These are phyloP conservation scores for Hypoxylon sp. DNA, from an alignment of 2,329 filamentous ascomycete species.

Conservation along the genomic window DNA sequence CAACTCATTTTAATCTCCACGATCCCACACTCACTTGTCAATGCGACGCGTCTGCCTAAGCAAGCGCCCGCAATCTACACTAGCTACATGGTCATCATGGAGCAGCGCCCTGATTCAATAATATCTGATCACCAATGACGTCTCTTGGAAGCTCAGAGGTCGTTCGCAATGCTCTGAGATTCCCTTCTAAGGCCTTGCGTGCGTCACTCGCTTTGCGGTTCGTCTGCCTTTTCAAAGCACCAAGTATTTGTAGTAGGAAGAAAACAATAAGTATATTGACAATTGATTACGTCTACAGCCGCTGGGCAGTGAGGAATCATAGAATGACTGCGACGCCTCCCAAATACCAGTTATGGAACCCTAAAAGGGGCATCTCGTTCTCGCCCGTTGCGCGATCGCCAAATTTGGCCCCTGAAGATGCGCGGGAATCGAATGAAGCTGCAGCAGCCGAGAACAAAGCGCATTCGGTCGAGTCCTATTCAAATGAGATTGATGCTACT, in stretches of 20 bases:
- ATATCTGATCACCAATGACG: constrained; percentile 46
- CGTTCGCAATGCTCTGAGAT: constrained; percentile 52
- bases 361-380: constrained; percentile 53
- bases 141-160: constrained; percentile 43
- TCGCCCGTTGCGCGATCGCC: constrained; percentile 41
- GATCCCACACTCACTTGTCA: constrained; percentile 11
- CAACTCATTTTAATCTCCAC: constrained; percentile 7
- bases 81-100: constrained; percentile 48
- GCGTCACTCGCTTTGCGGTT: constrained; percentile 41
- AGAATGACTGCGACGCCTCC: constrained; percentile 50
- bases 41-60: constrained; percentile 44
- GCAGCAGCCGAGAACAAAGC: constrained; percentile 7
- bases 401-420: constrained; percentile 30
- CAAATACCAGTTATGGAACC: constrained; percentile 53
- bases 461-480: not conserved
- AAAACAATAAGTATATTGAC: constrained; percentile 27
- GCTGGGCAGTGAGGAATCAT: constrained; percentile 17
- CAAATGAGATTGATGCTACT: not conserved
- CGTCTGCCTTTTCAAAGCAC: constrained; percentile 25
- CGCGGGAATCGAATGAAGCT: constrained; percentile 20
- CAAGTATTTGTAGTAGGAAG: constrained; percentile 26
- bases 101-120: constrained; percentile 42
- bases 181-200: constrained; percentile 37
- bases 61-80: constrained; percentile 16
- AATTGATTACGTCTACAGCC: constrained; percentile 16